Conservation (phyloP, 108 stramenopile genomes). For the Skeletonema marinoi region DNA sequence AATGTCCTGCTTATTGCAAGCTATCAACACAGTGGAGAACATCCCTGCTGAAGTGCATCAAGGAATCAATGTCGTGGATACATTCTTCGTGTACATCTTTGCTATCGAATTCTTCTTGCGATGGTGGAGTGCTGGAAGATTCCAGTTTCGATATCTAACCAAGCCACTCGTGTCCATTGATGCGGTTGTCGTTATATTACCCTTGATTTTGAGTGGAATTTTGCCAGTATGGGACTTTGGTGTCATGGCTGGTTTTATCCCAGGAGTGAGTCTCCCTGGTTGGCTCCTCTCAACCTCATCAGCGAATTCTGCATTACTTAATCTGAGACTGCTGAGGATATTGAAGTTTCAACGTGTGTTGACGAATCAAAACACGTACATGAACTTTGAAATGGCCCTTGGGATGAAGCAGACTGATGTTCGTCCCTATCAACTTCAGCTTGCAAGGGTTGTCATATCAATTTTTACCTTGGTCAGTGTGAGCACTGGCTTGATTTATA, state of each 20-base stretch:
- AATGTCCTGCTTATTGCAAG: conserved; percentile 52
- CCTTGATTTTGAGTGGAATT: conserved; percentile 33
- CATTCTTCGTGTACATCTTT: conserved; percentile 53
- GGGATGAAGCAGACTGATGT: conserved; percentile 57
- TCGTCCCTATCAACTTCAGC: conserved; percentile 69
- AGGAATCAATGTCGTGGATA: conserved; percentile 21
- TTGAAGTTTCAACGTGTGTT: conserved; percentile 79
- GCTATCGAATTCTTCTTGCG: conserved; percentile 60
- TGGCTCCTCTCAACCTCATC: conserved; percentile 36
- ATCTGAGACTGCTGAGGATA: conserved; percentile 65
- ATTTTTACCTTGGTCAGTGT: conserved; percentile 79
- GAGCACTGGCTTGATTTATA: conserved; percentile 78
- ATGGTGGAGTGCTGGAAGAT: conserved; percentile 61
- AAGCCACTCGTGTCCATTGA: conserved; percentile 63
- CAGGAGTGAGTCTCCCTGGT: conserved; percentile 31
- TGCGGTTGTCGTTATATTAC: conserved; percentile 48
- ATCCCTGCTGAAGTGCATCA: conserved; percentile 18
- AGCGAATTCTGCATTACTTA: conserved; percentile 57
- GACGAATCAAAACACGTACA: conserved; percentile 62
- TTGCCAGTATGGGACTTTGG: conserved; percentile 41
- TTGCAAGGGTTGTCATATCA: conserved; percentile 72
- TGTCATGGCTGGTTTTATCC: conserved; percentile 37
- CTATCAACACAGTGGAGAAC: conserved; percentile 50
- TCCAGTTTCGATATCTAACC: conserved; percentile 51
- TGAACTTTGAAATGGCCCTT: conserved; percentile 59